Conservation (phyloP, 2,329 filamentous ascomycete species). For the Cryphonectria radicalis region DNA sequence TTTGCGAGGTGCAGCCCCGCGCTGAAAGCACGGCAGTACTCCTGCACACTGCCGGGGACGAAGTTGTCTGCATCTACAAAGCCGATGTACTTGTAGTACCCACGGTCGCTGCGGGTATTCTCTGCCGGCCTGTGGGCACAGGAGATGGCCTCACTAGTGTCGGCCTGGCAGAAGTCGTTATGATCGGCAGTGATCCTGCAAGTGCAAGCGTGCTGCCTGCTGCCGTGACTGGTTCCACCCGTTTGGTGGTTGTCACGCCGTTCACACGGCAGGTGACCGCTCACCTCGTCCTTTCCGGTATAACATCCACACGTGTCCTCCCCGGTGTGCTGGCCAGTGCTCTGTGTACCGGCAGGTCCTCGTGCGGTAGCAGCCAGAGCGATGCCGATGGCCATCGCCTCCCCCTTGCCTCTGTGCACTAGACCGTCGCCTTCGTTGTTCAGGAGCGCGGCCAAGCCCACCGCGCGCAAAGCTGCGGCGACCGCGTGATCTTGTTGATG, state of each 20-base stretch:
- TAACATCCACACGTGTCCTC: not conserved
- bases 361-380: constrained; percentile 35
- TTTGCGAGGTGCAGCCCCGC: constrained; percentile 37
- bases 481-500: constrained; percentile 38
- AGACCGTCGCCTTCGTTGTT: constrained; percentile 34
- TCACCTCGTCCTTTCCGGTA: not conserved
- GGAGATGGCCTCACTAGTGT: too few species aligned
- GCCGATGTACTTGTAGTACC: constrained; percentile 37
- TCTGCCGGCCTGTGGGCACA: not conserved
- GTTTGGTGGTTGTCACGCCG: constrained; percentile 8
- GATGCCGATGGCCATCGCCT: constrained; percentile 40
- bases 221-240: constrained; percentile 5
- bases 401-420: constrained; percentile 40
- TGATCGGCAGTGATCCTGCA: not conserved
- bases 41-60: constrained; percentile 36
- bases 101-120: not conserved
- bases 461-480: constrained; percentile 32
- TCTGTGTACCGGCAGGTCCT: constrained; percentile 8
- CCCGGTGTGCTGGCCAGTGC: not conserved
- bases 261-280: not conserved
- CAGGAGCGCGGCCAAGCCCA: constrained; percentile 35
- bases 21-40: constrained; percentile 41
- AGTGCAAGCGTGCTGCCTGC: constrained; percentile 4
- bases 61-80: constrained; percentile 42
- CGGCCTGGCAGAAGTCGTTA: not conserved